phyloP scores from a whole-genome alignment of 192 early-diverging fungal genomes.

The Dissophora ornata region DNA sequence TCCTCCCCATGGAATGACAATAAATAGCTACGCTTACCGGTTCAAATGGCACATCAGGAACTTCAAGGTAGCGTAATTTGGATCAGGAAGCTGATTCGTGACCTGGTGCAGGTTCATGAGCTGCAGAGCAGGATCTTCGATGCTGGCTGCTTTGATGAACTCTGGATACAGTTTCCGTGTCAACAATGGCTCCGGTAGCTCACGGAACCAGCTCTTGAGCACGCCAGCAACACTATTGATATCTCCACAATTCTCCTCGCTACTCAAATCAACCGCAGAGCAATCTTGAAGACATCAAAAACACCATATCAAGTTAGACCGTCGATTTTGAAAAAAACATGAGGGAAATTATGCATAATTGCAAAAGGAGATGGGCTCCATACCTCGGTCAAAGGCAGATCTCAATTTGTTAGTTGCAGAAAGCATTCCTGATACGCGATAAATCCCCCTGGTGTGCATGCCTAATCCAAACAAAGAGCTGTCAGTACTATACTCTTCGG shows the following conservation, averaged over 20 bases:
- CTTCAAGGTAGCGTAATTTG: constrained; percentile 86
- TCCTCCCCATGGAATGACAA: too few relatives aligned
- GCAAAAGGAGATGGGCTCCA: too few relatives aligned
- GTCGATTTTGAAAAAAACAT: too few relatives aligned
- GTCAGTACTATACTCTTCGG: too few relatives aligned
- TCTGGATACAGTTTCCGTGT: constrained; percentile 72
- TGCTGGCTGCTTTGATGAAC: constrained; percentile 77
- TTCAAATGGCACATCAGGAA: constrained; percentile 85
- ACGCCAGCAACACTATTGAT: constrained; percentile 88
- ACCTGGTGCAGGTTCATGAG: constrained; percentile 78
- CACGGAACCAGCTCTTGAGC: constrained; percentile 94
- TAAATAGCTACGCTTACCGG: constrained; percentile 57
- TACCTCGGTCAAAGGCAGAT: constrained; percentile 79
- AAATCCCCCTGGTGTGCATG: constrained; percentile 84
- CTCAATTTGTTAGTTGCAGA: constrained; percentile 80
- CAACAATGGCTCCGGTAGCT: constrained; percentile 91
- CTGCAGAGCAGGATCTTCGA: constrained; percentile 70
- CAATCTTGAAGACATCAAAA: constrained; percentile 56
- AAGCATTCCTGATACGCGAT: constrained; percentile 87
- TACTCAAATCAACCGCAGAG: constrained; percentile 71
- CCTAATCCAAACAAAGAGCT: constrained; percentile 41
- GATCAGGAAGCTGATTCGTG: constrained; percentile 80
- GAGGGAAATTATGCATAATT: too few relatives aligned
- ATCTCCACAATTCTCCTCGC: constrained; percentile 71
- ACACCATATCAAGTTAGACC: neutral